Percentiles rank a stretch among this genome's conserved stretches.
These are phyloP conservation scores for Cryptococcus sp. DNA, from an alignment of 1,284 basidiomycete species.

Conservation along the genomic window DNA sequence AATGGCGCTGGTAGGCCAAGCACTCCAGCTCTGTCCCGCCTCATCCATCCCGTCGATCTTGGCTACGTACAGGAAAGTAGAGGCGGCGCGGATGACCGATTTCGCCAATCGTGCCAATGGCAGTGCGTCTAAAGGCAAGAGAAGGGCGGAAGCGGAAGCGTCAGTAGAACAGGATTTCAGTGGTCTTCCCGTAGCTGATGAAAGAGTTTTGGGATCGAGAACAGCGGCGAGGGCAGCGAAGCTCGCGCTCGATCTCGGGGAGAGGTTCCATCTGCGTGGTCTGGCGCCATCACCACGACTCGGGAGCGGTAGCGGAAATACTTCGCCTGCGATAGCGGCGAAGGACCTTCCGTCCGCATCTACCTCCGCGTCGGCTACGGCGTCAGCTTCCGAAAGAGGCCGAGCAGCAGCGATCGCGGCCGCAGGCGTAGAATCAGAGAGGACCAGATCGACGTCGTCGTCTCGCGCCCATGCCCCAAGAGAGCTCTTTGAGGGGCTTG, in stretches of 20 bases:
- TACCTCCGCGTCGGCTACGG: not conserved
- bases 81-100: constrained; percentile 19
- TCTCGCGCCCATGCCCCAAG: not conserved
- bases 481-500: constrained; percentile 31
- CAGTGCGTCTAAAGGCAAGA: no score
- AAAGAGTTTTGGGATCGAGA: constrained; percentile 46
- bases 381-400: not conserved
- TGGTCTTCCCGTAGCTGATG: constrained; percentile 9
- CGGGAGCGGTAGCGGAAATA: not conserved
- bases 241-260: constrained; percentile 37
- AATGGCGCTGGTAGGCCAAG: constrained; percentile 71
- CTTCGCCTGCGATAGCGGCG: no score
- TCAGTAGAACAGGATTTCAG: no score
- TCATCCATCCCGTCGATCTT: constrained; percentile 75
- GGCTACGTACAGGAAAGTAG: constrained; percentile 64
- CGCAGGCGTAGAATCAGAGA: constrained; percentile 2
- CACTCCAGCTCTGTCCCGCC: constrained; percentile 81
- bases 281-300: constrained; percentile 6
- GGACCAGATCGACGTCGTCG: constrained; percentile 10
- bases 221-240: constrained; percentile 49
- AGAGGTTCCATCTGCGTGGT: constrained; percentile 18
- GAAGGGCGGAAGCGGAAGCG: no score
- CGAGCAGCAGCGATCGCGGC: constrained; percentile 5
- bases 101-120: no score
- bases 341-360: no score